Evolutionary conservation across 2,329 filamentous ascomycete species (phyloP), one percentile per base, ranked within the genome.

Genomic region (Lasiodiplodia theobromae): DNA sequence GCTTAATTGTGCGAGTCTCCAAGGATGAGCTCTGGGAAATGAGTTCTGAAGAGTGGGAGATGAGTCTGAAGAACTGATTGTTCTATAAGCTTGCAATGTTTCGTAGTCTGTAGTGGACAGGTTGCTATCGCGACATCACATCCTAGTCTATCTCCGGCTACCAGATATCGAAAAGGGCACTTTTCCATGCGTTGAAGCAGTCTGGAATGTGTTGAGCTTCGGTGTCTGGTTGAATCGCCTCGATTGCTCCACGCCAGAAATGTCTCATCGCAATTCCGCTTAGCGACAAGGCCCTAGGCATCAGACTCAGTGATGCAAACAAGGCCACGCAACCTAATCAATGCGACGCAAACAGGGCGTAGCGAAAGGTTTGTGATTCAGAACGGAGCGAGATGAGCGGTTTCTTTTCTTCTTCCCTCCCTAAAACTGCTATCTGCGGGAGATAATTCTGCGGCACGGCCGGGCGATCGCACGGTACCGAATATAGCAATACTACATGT

Each of bases 201-300:
- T 21, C 7, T 12, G 28, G 53, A 57, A 38, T 23, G 31, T 37
- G 28, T 38, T 28, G 57, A 25, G 2, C 31, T 57, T 14, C 18
- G 40, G 25, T 44, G 10, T 81, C 81, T 21, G 21, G 31, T 34
- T 34, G 6, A 23, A 2, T 18, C 16, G 58, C 40, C 25, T n/a
- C 11, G 21, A 21, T 21, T 44, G 21, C 8, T 11, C 8, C 16
- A n/a, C 31, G 40, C 23, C 38, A 11, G 7, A 25, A 60, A 8
- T 23, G 37, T 31, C 57, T 16, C 38, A 49, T 62, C 38, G 57
- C 37, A 62, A 62, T 62, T 62, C 57, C 57, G 57, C 57, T 62
- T 62, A 62, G 28, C 57, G 14, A 49, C 40, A 51, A n/a, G 25
- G 49, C 11, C 58, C 58, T 21, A 51, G 37, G n/a, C 21, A 8